Evolutionary conservation across 1,284 basidiomycete species (phyloP), one percentile per base, ranked within the genome.

Genomic region (Cronartium quercuum): DNA sequence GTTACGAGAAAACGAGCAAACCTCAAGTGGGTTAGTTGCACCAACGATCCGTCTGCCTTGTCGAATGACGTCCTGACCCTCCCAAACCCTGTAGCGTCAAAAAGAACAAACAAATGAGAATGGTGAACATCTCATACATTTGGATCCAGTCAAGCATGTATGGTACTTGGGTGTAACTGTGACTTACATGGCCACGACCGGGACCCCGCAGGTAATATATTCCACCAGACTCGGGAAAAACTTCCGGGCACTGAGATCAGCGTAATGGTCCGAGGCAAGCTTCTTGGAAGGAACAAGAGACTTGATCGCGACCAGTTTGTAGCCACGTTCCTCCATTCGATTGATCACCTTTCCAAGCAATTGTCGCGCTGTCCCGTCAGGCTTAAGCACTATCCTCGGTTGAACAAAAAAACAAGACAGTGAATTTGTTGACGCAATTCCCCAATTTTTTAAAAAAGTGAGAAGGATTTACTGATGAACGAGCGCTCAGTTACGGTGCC

Each of bases 11-110:
- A 55, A 3, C 1, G 15, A 55, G 29, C 51, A 10, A 55, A 55
- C 51, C 10, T 55, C 51, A 1, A 55, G 51, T 1, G 80, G 80
- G 77, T 81, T 80, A 58, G 80, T 81, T 10, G 80, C 80, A 60
- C 80, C 80, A 37, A 81, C 78, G 42, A 81, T 79, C 75, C 79
- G 77, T 35, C 80, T 78, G 55, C 79, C 80, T 77, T 81, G 80
- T 40, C 78, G 78, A 60, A 81, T 81, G 60, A 80, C 78, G 68
- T 81, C 80, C 77, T 81, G 80, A 76, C 80, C 80, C 75, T 81
- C 77, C 77, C 78, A 81, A 42, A 81, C 80, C 77, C 51, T 55
- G 10, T 51, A 18, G 3, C 24, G 42, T 9, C 42, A 44, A 44
- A 44, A 9, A 44, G 18, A 44, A 44, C 42, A 9, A 44, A 9